Base-by-base conservation (phyloP, 2,329 filamentous ascomycete species). In the Claviceps maximensis region DNA sequence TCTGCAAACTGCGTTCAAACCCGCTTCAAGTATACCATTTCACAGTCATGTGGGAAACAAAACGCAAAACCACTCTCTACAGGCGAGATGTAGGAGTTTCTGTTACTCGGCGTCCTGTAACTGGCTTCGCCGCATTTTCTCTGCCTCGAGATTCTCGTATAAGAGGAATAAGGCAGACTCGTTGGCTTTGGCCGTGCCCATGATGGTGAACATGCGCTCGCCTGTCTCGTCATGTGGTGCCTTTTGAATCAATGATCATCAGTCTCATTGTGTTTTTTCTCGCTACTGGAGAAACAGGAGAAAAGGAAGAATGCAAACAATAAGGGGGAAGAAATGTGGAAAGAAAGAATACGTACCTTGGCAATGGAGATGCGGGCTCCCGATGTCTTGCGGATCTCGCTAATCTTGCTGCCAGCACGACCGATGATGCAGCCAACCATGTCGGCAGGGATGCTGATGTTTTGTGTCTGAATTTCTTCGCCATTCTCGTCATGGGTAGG, bases 371-470 rank as follows among this genome's bases (percentile, higher is more conserved):
- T 98, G 64, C 91, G 87, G 57, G 93, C 93, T 56, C 90, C 90
- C 52, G 93, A 98, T 57, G 85, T 90, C 77, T 95, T 94, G 70
- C 93, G 87, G 63, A 98, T 98, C 74, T 98, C 93, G 69, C 89
- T 96, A 67, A 98, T 98, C 80, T 98, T 98, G 76, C 81, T 90
- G 59, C 93, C 93, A 52, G 79, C 89, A 59, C 90, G 86, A 60
- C 93, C 93, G 67, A 98, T 98, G 73, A 98, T 98, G 74, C 93
- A 98, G 61, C 93, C 93, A 69, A 98, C 93, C 93, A 98, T 98
- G 74, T 98, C 93, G 48, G 93, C 90, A 27, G 93, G 93, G 64
- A 98, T 98, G 76, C 89, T 96, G 72, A 98, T 98, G 74, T 98
- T 98, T 67, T 98, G 93, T 1, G 93, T 98, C 71, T 96, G 91